A percentile compares a stretch with the other conserved stretches of the same genome.
Conservation (phyloP, 2,329 filamentous ascomycete genomes). For the Colletotrichum shisoi region DNA sequence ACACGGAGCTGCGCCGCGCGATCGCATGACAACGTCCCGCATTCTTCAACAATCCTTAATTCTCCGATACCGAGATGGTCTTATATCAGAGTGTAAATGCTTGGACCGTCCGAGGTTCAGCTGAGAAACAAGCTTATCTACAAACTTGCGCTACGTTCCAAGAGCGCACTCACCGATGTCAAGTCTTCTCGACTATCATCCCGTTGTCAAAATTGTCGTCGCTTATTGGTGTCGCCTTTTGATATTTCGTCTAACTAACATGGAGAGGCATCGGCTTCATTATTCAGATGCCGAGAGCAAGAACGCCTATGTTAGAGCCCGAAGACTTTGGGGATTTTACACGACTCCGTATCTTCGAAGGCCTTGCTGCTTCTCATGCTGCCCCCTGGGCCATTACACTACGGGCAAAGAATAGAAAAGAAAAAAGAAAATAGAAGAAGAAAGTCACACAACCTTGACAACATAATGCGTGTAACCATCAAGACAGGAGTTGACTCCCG, state of each 20-base stretch:
- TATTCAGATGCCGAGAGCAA: neutral
- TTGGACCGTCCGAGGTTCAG: neutral
- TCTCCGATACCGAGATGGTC: neutral
- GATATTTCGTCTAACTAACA: neutral
- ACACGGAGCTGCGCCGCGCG: neutral
- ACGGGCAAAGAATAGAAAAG: no score
- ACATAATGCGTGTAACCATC: no score
- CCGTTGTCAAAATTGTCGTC: neutral
- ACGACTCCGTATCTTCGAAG: no score
- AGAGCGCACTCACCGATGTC: neutral
- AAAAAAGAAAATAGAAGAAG: no score
- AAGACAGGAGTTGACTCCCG: no score
- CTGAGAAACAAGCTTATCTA: no score
- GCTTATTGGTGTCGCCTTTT: slow-evolving; percentile 3
- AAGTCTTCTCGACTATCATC: neutral
- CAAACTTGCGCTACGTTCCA: neutral
- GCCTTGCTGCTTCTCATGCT: no score
- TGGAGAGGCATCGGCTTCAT: neutral
- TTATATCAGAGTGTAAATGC: no score
- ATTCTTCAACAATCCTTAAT: slow-evolving; percentile 1
- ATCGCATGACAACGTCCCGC: neutral
- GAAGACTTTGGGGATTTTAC: no score
- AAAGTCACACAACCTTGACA: no score
- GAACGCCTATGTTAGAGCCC: neutral
- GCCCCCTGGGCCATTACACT: no score